Evolutionary conservation across 73 alveolate species (phyloP), one percentile per base, ranked within the genome.

Genomic region (Tetrahymena borealis): DNA sequence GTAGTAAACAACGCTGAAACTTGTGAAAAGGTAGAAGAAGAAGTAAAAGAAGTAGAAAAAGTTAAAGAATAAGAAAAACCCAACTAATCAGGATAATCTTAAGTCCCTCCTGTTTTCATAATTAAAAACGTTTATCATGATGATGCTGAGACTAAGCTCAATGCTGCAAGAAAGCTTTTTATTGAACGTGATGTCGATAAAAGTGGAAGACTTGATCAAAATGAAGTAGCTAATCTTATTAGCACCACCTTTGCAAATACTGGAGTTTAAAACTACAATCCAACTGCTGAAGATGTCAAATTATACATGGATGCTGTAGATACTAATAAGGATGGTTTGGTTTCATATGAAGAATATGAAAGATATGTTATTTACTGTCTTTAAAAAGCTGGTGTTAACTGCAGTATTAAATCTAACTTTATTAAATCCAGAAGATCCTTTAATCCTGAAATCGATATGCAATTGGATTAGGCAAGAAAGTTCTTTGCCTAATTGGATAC

Each of bases 401-500:
- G 85, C 13, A 20, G 85, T 60, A 35, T 60, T 13, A 60, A 60
- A 28, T 60, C 85, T 24, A 60, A 60, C 38, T 60, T 60, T 28
- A 60, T 60, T n/a, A 60, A 60, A 60, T 60, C 85, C 0, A 60
- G 35, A 60, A 60, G 85, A 60, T 24, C 37, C 9, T 60, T 60
- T 10, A 60, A 60, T 60, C 85, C 91, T 37, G 90, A 92, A 40
- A 90, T 92, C 9, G 95, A 92, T 35, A 92, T 79, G 79, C 38
- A 92, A 79, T 92, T 92, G 33, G 91, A 92, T 38, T 90, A 60
- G 10, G 95, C 93, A 15, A 78, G 95, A 85, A 85, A 41, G 16
- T 92, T 92, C 33, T 92, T 92, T 60, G 43, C 78, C n/a, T 39
- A 92, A 40, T 42, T 92, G 4, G 95, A 92, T 92, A 92, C 95